Percentiles rank a stretch among this genome's conserved stretches.
These are phyloP conservation scores for Mytilinidion resinicola DNA, from an alignment of 495 filamentous ascomycete genomes.

Conservation along the genomic window DNA sequence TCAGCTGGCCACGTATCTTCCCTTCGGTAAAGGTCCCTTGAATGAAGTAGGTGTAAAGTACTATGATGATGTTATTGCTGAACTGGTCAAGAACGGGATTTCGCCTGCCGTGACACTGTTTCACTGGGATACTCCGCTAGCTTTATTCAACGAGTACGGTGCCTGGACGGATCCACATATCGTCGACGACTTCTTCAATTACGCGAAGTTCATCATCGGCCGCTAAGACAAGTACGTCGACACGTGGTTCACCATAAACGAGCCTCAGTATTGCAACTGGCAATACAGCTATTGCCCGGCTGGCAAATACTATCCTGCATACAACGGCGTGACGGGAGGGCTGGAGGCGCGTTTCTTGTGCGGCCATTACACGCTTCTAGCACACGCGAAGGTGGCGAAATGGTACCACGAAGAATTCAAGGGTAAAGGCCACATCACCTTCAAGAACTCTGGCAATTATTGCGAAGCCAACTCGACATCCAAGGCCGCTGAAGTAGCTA, in stretches of 20 bases:
- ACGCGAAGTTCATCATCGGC: conserved; percentile 40
- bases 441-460: conserved; percentile 40
- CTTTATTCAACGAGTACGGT: conserved; percentile 41
- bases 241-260: conserved; percentile 39
- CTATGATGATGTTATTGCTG: conserved; percentile 43
- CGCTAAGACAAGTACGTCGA: conserved; percentile 41
- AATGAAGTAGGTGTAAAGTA: conserved; percentile 39
- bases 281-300: conserved; percentile 34
- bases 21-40: conserved; percentile 40
- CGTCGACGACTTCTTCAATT: conserved; percentile 41
- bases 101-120: conserved; percentile 40
- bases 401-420: conserved; percentile 43
- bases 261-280: conserved; percentile 38
- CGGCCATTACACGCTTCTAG: conserved; percentile 39
- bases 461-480: conserved; percentile 35
- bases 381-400: conserved; percentile 39
- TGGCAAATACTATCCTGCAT: conserved; percentile 36
- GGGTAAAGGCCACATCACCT: conserved; percentile 35
- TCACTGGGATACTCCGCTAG: conserved; percentile 45
- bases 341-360: conserved; percentile 45
- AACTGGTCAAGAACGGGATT: conserved; percentile 38
- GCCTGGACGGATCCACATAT: conserved; percentile 38
- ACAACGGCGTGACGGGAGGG: conserved; percentile 32
- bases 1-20: conserved; percentile 40
- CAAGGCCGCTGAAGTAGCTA: conserved; percentile 30